These are phyloP conservation scores for Grifola frondosa DNA, from an alignment of 1,284 basidiomycete genomes.

Conservation along the genomic window DNA sequence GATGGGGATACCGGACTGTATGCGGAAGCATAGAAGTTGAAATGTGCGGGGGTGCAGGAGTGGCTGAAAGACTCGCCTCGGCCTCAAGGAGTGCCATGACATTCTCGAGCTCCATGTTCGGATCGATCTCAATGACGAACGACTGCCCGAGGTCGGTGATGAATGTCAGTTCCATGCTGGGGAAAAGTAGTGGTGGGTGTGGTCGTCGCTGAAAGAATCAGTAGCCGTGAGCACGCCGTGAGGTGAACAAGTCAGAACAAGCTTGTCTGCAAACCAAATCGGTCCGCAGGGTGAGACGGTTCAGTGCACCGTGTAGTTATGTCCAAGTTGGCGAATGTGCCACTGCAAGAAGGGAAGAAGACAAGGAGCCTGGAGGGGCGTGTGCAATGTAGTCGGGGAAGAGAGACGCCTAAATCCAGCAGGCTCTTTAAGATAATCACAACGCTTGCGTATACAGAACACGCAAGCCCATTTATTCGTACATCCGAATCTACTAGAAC, in stretches of 20 bases:
- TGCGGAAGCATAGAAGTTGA: background rate
- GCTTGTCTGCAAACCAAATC: too few species aligned
- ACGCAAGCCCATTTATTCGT: background rate
- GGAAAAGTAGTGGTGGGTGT: constrained; percentile 10
- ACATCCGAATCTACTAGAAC: constrained; percentile 5
- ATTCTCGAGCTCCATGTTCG: constrained; percentile 85
- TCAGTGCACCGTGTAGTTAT: too few species aligned
- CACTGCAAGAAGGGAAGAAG: too few species aligned
- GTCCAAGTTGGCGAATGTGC: too few species aligned
- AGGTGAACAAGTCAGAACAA: constrained; percentile 4
- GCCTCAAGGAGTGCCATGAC: constrained; percentile 88
- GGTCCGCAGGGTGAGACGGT: too few species aligned
- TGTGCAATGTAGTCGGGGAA: too few species aligned
- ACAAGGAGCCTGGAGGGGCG: too few species aligned
- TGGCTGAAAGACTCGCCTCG: constrained; percentile 58
- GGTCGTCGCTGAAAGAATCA: constrained; percentile 1
- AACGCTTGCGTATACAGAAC: background rate
- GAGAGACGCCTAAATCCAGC: too few species aligned
- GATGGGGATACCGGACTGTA: constrained; percentile 64
- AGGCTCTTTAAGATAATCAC: too few species aligned
- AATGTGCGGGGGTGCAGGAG: background rate
- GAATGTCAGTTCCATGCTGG: constrained; percentile 80
- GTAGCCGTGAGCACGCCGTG: constrained; percentile 1
- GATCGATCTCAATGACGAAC: constrained; percentile 81
- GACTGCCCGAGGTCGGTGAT: constrained; percentile 74